Percentiles rank a stretch among this genome's conserved stretches.
These are phyloP conservation scores for Alternaria brassicae DNA, from an alignment of 2,329 filamentous ascomycete genomes.

Conservation along the genomic window DNA sequence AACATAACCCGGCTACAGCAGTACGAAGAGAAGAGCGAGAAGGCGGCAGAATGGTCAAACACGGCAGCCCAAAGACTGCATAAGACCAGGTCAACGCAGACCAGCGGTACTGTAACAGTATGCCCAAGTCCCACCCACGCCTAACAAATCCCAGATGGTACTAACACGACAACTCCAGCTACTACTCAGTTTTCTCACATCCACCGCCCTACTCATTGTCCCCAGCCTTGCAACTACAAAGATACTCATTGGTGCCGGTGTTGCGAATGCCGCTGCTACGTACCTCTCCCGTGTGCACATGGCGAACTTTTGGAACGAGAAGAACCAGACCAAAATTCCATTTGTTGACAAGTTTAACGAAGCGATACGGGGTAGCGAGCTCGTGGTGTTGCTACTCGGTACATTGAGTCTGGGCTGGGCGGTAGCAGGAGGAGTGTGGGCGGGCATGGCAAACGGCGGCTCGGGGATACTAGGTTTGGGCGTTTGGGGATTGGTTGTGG, in stretches of 20 bases:
- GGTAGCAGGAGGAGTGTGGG: slow-evolving; percentile 25
- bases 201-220: slow-evolving; percentile 27
- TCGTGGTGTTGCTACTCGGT: slow-evolving; percentile 35
- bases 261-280: slow-evolving; percentile 22
- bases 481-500: slow-evolving; percentile 10
- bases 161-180: background rate
- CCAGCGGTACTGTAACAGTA: slow-evolving; percentile 43
- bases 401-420: slow-evolving; percentile 31
- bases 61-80: slow-evolving; percentile 42
- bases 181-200: slow-evolving; percentile 22
- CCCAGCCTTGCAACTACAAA: slow-evolving; percentile 8
- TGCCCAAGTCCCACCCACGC: background rate
- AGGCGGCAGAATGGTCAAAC: slow-evolving; percentile 48
- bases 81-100: slow-evolving; percentile 48
- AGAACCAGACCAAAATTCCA: slow-evolving; percentile 42
- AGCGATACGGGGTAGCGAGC: slow-evolving; percentile 43
- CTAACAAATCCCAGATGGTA: background rate
- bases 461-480: slow-evolving; percentile 12
- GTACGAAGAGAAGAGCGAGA: slow-evolving; percentile 47
- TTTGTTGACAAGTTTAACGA: slow-evolving; percentile 49
- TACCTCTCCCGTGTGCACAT: slow-evolving; percentile 37
- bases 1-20: slow-evolving; percentile 47
- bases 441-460: slow-evolving; percentile 16
- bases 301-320: slow-evolving; percentile 44
- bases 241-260: slow-evolving; percentile 10